Evolutionary conservation across 768 basidiomycete species (phyloP), one percentile per base, ranked within the genome.

Genomic region (Udeniomyces megalosporus): DNA sequence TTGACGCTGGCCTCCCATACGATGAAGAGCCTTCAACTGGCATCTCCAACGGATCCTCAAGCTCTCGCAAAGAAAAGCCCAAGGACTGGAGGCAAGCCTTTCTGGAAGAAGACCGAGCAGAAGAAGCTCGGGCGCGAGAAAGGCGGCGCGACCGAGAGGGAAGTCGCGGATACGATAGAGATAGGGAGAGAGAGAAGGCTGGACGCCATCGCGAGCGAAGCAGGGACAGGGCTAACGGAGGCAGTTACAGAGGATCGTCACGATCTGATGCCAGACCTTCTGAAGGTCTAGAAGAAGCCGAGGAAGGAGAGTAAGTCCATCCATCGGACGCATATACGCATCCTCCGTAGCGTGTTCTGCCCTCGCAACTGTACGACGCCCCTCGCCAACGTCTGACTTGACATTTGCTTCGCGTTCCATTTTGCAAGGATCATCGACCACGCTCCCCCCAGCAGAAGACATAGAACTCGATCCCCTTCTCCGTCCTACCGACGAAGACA

Each of bases 51-150:
- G n/a, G 38, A 42, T 8, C 38, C 38, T 42, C 38, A 42, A 42
- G 10, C 17, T 8, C 38, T 42, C 22, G 55, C 42, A 60, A 60
- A 49, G 58, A 61, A 32, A 61, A 61, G 44, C 60, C 60, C 26
- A 53, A 50, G 22, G 60, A 61, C 32, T 61, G 60, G 60, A 44
- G 60, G 54, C 28, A 54, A 0, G 60, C 60, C 24, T 61, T 61
- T 26, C 42, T 61, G 10, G 53, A 61, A 3, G 60, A 61, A 15
- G 45, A 53, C 52, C 48, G 45, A 14, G 38, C 29, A n/a, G 35
- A 47, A 20, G 60, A 61, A 3, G 11, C 51, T 11, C n/a, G 58
- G 1, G 32, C 29, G 11, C 51, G 44, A 29, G 53, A 55, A n/a
- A 38, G 60, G 22, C 34, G 45, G 12, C 26, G 60, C 29, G 60